Conservation (phyloP, 1,284 basidiomycete genomes). For the Cutaneotrichosporon curvatum region DNA sequence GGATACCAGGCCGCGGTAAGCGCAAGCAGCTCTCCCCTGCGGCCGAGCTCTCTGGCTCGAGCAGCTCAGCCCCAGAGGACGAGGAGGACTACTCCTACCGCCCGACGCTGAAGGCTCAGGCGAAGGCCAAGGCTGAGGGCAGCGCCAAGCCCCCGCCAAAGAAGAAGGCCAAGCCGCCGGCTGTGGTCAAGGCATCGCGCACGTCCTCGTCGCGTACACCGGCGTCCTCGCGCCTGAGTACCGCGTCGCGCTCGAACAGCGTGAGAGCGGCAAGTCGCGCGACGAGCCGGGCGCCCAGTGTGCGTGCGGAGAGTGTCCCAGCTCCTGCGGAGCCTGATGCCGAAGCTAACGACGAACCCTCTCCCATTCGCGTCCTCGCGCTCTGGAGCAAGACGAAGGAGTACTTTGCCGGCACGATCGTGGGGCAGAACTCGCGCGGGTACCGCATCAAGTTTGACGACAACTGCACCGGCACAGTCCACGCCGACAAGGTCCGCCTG, state of each 20-base stretch:
- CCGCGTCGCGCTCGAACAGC: too few species aligned
- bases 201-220: neutral
- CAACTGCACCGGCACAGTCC: neutral
- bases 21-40: conserved; percentile 11
- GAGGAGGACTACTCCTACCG: conserved; percentile 20
- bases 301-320: neutral
- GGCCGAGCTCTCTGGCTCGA: conserved; percentile 8
- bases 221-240: neutral
- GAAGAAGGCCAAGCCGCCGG: neutral
- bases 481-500: conserved; percentile 4
- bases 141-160: neutral
- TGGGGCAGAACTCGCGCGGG: conserved; percentile 2
- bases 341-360: neutral
- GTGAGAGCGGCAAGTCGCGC: neutral
- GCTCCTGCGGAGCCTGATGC: neutral
- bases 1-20: conserved; percentile 6
- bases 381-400: conserved; percentile 7
- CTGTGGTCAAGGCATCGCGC: neutral
- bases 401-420: conserved; percentile 14
- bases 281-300: too few species aligned
- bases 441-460: conserved; percentile 14
- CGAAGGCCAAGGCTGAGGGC: conserved; percentile 1
- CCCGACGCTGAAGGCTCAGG: conserved; percentile 4
- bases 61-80: conserved; percentile 22
- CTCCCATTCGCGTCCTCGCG: conserved; percentile 9